Percentiles rank a stretch among this genome's conserved stretches.
Evolutionary conservation across 2,329 filamentous ascomycete species (phyloP).

Genomic region (Penicillium sp.): DNA sequence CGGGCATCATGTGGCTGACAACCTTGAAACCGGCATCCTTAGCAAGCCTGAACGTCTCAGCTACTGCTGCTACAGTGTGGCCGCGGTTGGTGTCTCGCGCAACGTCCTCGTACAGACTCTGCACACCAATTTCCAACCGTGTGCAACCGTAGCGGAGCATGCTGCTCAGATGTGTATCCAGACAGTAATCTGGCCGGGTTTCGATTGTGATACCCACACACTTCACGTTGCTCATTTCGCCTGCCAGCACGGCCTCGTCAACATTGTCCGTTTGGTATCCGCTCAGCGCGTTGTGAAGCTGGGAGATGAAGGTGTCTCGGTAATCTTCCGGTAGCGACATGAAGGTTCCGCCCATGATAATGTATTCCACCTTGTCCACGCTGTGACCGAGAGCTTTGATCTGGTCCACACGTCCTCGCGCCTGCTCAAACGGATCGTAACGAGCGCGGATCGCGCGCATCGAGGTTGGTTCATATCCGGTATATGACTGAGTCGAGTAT

Average conservation of each 20-base stretch:
- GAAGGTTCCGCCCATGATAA: constrained; percentile 99
- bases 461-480: constrained; percentile 95
- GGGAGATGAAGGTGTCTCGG: constrained; percentile 88
- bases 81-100: constrained; percentile 97
- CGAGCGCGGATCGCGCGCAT: constrained; percentile 97
- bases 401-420: constrained; percentile 91
- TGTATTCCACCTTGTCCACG: constrained; percentile 99
- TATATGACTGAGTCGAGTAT: constrained; percentile 98
- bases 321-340: constrained; percentile 93
- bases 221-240: constrained; percentile 95
- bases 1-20: constrained; percentile 99
- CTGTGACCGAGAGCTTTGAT: constrained; percentile 94
- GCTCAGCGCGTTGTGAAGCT: constrained; percentile 93
- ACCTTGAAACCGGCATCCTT: constrained; percentile 99
- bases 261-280: constrained; percentile 94
- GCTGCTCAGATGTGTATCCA: constrained; percentile 89
- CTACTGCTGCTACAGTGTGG: constrained; percentile 91
- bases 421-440: constrained; percentile 98
- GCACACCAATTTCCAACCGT: constrained; percentile 88
- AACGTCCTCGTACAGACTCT: constrained; percentile 96
- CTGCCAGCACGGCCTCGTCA: constrained; percentile 90
- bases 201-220: constrained; percentile 99
- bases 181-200: constrained; percentile 92
- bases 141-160: constrained; percentile 99
- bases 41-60: constrained; percentile 93